phyloP scores from a whole-genome alignment of 1,284 basidiomycete species.

The Afroboletus lepidellus region DNA sequence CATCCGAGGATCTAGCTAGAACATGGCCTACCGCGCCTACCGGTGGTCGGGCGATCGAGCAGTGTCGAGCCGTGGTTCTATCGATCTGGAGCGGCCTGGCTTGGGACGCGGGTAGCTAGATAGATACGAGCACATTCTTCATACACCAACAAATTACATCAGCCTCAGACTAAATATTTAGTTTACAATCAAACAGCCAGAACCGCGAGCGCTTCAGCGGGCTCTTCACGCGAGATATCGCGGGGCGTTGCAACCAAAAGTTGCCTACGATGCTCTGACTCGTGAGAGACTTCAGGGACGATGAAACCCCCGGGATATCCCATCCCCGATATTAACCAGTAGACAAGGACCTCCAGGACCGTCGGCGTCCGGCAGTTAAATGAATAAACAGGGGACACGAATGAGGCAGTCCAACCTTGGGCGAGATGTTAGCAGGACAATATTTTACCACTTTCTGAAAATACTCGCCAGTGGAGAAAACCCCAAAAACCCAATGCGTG shows the following conservation, averaged over 20 bases:
- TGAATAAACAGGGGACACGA: conserved; percentile 44
- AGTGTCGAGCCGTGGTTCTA: not conserved
- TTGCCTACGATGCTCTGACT: conserved; percentile 27
- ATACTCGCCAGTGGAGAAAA: conserved; percentile 56
- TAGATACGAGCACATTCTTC: no score
- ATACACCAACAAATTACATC: no score
- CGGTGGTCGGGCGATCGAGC: not conserved
- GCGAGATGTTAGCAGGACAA: conserved; percentile 5
- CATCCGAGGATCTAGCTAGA: not conserved
- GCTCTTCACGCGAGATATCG: conserved; percentile 36
- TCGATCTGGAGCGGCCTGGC: not conserved
- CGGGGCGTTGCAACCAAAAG: conserved; percentile 43
- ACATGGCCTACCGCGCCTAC: not conserved
- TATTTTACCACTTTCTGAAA: not conserved
- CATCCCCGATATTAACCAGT: conserved; percentile 54
- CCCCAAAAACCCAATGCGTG: conserved; percentile 68
- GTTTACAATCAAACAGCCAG: conserved; percentile 10
- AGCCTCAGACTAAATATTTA: not conserved
- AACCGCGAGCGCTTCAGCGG: conserved; percentile 24
- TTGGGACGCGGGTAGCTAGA: not conserved
- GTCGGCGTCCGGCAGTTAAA: conserved; percentile 42
- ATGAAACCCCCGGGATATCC: conserved; percentile 37
- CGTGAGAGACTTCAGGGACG: conserved; percentile 44
- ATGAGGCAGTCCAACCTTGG: conserved; percentile 54
- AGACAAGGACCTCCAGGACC: conserved; percentile 48